Percentiles rank a stretch among this genome's conserved stretches.
phyloP scores from a whole-genome alignment of 2,329 filamentous ascomycete genomes.

The Myriosclerotinia duriaeana region DNA sequence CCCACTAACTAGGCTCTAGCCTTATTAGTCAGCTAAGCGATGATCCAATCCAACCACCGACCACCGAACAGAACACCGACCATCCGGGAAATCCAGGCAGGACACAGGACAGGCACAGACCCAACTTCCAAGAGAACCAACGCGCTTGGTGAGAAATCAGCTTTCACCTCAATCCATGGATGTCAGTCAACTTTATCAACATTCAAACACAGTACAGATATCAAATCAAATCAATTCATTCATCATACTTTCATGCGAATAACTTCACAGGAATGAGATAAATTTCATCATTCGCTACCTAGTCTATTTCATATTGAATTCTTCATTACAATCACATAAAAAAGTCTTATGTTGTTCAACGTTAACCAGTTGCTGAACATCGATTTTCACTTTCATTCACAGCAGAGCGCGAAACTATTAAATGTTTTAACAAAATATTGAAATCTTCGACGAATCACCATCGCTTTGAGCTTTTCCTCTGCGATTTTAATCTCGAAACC shows the following conservation, averaged over 20 bases:
- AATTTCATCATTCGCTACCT: neutral
- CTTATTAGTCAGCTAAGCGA: constrained; percentile 17
- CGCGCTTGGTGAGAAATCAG: constrained; percentile 23
- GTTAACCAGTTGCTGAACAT: too few species aligned
- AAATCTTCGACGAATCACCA: constrained; percentile 11
- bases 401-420: constrained; percentile 19
- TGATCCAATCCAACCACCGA: neutral
- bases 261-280: neutral
- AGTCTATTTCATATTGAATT: neutral
- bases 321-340: neutral
- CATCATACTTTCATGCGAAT: constrained; percentile 14
- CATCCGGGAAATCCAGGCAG: constrained; percentile 21
- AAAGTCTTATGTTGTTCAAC: too few species aligned
- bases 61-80: neutral
- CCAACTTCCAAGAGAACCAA: too few species aligned
- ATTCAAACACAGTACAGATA: neutral
- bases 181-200: neutral
- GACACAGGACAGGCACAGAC: neutral
- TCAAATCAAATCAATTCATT: constrained; percentile 9
- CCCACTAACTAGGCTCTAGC: too few species aligned
- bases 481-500: neutral
- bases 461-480: neutral
- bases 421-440: constrained; percentile 20
- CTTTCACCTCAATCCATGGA: neutral
- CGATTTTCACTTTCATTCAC: neutral